Base-by-base conservation (phyloP, 768 basidiomycete genomes). In the Rhizopogon roseolus region DNA sequence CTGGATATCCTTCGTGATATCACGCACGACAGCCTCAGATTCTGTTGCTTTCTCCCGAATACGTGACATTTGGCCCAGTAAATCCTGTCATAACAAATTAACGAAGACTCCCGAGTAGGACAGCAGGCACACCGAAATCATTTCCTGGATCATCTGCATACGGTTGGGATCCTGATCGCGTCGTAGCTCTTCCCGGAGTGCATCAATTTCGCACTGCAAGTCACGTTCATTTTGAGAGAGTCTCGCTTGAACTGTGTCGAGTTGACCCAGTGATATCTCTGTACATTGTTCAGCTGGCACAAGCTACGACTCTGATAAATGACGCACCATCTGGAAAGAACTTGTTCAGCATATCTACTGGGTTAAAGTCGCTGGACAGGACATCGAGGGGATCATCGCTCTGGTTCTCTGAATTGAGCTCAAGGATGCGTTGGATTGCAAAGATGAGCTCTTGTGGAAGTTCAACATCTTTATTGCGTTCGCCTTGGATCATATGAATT, bases 41-140 rank as follows among this genome's bases (percentile, higher is more conserved):
- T 99, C 97, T 1, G 93, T 90, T 0, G 96, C 94, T 66, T 98
- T 98, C 71, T 98, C 94, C 41, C 93, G 82, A 59, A 98, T 97
- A 53, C 89, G 88, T 37, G 89, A 94, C 84, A 98, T 96, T 73
- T 98, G 96, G 27, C 88, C 86, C 45, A 98, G 79, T 14, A 98
- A 78, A 64, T 97, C 94, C 95, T 98, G 64, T 48, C 10, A 42
- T 40, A 53, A 6, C 22, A 29, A 44, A 27, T 48, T 51, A 51
- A 53, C 64, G 39, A 57, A 50, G 17, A 45, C 54, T 29, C 16
- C 29, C 39, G 13, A 10, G 10, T 41, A 3, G 16, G 51, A 41
- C 19, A 7, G 1, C 27, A 22, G 10, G 66, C 82, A 54, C 59
- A 98, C 96, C 19, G 89, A 93, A 51, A 99, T 98, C 82, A 97